Evolutionary conservation across 2,329 filamentous ascomycete species (phyloP).

Genomic region (Hypomyces perniciosus): DNA sequence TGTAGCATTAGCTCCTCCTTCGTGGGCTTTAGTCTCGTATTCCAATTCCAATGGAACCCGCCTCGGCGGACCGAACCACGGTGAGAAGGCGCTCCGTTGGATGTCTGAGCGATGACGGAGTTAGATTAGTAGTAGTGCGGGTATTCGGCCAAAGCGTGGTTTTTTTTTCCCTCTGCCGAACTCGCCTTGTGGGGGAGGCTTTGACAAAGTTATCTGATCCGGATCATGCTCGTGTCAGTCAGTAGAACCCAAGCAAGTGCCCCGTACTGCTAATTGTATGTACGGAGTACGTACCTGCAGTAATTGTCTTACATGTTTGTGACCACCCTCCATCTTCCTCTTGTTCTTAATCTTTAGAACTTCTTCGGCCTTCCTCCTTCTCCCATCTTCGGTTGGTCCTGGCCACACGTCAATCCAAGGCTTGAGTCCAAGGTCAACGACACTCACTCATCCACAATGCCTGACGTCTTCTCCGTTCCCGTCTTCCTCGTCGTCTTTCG

Average conservation of each 20-base stretch:
- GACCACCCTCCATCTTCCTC: neutral
- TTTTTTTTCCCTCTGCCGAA: neutral
- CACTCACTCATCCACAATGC: conserved; percentile 35
- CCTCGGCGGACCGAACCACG: too few species aligned
- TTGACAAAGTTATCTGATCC: neutral
- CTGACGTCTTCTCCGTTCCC: conserved; percentile 69
- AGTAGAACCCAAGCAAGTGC: too few species aligned
- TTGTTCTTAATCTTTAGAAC: neutral
- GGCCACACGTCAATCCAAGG: too few species aligned
- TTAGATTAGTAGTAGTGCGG: too few species aligned
- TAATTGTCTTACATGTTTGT: neutral
- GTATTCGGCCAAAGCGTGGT: neutral
- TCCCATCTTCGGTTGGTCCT: neutral
- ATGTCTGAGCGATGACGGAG: too few species aligned
- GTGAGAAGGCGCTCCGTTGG: too few species aligned
- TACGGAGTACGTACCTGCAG: too few species aligned
- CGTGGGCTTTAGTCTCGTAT: too few species aligned
- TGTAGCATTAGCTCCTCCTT: too few species aligned
- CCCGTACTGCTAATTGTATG: too few species aligned
- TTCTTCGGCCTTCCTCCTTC: neutral
- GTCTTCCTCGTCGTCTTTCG: conserved; percentile 90
- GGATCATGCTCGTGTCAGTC: neutral
- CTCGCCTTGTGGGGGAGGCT: neutral
- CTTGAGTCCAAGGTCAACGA: neutral
- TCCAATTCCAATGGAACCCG: too few species aligned